A percentile compares a stretch with the other conserved stretches of the same genome.
These are phyloP conservation scores for Aristolochia californica DNA, from an alignment of 164 flowering plant genomes.

Conservation along the genomic window DNA sequence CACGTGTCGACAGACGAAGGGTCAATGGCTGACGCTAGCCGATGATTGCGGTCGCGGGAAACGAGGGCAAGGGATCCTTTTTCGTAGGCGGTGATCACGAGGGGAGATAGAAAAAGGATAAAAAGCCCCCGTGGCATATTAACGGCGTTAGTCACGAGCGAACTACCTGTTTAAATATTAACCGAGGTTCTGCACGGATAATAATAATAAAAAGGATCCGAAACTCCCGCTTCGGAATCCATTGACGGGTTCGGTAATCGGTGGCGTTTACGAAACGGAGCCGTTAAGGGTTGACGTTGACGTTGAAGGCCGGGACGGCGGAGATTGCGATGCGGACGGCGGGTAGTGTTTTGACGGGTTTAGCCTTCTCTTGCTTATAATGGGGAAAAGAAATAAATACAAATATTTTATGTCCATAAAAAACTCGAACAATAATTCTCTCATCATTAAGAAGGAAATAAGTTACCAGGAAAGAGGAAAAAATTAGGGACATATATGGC, in stretches of 20 bases:
- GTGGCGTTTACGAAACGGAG: not conserved
- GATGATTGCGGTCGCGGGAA: not conserved
- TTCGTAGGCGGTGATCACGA: constrained; percentile 4
- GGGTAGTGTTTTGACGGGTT: not conserved
- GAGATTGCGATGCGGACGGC: not conserved
- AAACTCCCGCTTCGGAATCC: not conserved
- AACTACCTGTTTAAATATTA: not conserved
- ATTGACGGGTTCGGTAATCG: not conserved
- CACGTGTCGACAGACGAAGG: not conserved
- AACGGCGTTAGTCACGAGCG: constrained; percentile 3
- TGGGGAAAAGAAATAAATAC: no score
- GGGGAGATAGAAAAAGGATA: not conserved
- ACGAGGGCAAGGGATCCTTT: not conserved
- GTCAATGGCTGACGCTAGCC: not conserved
- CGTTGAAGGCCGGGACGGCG: not conserved
- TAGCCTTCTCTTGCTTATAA: not conserved
- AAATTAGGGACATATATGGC: no score
- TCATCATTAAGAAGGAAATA: no score
- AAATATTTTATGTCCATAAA: no score
- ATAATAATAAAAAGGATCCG: not conserved
- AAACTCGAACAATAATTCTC: no score
- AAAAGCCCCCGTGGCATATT: not conserved
- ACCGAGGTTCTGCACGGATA: not conserved
- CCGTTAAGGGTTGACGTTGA: constrained; percentile 5
- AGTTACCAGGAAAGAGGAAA: no score